phyloP scores from a whole-genome alignment of 768 basidiomycete species.

The Porphyrellus cyaneotinctus region DNA sequence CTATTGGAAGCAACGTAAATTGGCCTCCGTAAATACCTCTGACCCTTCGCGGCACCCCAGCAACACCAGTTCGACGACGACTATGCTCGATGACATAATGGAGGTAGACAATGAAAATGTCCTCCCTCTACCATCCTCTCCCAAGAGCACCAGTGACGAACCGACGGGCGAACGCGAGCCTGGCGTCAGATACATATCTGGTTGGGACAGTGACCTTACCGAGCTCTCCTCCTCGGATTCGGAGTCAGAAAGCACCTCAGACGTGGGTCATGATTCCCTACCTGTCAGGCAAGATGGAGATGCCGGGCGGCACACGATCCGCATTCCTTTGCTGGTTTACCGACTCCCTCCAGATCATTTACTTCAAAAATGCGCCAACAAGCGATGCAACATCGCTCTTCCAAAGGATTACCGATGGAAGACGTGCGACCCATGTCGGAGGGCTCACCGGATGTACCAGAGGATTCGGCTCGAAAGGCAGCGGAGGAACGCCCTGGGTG shows the following conservation, averaged over 20 bases:
- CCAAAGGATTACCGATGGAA: conserved; percentile 37
- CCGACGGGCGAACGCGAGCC: neutral
- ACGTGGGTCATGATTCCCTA: neutral
- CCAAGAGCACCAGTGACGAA: neutral
- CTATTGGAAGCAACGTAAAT: conserved; percentile 18
- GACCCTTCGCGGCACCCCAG: too few species aligned
- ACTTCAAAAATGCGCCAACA: conserved; percentile 31
- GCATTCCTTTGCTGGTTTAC: conserved; percentile 19
- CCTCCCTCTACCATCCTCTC: neutral
- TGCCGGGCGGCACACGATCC: conserved; percentile 13
- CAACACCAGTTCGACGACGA: neutral
- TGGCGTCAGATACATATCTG: neutral
- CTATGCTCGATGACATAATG: neutral
- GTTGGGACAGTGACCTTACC: conserved; percentile 28
- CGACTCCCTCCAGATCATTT: conserved; percentile 9
- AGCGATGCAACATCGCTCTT: conserved; percentile 34
- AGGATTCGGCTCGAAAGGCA: conserved; percentile 25
- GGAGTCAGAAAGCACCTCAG: conserved; percentile 3
- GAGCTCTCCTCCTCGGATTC: conserved; percentile 17
- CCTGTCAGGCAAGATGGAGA: neutral
- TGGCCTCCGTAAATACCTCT: neutral
- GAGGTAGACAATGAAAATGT: neutral
- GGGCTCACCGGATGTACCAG: conserved; percentile 36
- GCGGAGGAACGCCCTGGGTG: neutral
- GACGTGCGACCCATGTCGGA: conserved; percentile 40